phyloP scores from a whole-genome alignment of 2,329 filamentous ascomycete species.

The Cladophialophora bantiana region DNA sequence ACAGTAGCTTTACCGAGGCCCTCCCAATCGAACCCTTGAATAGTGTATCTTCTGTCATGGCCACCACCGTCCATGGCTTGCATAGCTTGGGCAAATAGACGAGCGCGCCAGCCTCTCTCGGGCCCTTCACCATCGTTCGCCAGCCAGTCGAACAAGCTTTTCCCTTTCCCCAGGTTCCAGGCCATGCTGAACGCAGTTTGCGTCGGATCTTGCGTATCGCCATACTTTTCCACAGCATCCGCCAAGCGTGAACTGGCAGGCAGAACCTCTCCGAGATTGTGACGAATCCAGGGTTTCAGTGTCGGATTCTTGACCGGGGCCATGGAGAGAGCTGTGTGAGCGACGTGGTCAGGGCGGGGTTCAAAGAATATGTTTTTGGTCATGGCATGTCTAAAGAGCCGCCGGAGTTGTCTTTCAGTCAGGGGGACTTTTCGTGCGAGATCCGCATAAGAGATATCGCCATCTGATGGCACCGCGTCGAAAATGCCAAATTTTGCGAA shows the following conservation, averaged over 20 bases:
- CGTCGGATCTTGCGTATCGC: conserved; percentile 26
- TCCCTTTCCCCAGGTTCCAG: conserved; percentile 23
- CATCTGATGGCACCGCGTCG: conserved; percentile 41
- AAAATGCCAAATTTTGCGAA: conserved; percentile 45
- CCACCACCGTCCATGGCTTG: conserved; percentile 56
- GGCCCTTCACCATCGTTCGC: conserved; percentile 45
- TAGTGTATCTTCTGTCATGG: conserved; percentile 62
- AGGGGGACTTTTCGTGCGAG: conserved; percentile 39
- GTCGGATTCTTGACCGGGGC: conserved; percentile 46
- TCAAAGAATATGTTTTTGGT: conserved; percentile 65
- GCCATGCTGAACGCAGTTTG: conserved; percentile 43
- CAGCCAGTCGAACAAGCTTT: conserved; percentile 46
- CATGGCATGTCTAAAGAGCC: conserved; percentile 58
- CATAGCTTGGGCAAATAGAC: conserved; percentile 63
- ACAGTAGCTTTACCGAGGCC: conserved; percentile 57
- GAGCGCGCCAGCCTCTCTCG: conserved; percentile 39
- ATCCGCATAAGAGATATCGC: conserved; percentile 40
- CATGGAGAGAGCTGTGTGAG: conserved; percentile 63
- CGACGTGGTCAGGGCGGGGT: conserved; percentile 57
- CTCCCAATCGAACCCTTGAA: conserved; percentile 63
- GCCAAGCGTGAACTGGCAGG: conserved; percentile 36
- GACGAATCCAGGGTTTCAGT: conserved; percentile 61
- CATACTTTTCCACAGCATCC: conserved; percentile 39
- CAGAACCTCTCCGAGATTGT: conserved; percentile 49
- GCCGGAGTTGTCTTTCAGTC: conserved; percentile 16